Conservation (phyloP, 345 rosid species). For the Eucalyptus marginata region DNA sequence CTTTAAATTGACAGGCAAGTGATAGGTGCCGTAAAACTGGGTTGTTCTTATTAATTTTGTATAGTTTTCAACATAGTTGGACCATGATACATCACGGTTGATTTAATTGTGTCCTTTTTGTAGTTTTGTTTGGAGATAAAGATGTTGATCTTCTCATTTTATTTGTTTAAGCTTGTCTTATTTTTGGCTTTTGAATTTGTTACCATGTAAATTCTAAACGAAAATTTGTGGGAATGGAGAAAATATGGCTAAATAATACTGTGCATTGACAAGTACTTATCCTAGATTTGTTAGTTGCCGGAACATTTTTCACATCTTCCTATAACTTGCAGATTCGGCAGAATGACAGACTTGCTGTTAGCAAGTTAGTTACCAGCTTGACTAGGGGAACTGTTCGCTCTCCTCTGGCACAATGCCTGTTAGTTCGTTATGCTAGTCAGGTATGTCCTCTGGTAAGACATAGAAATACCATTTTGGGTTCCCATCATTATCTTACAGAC, state of each 20-base stretch:
- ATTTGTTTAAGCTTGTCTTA: neutral
- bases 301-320: neutral
- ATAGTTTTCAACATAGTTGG: neutral
- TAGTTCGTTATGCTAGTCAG: slow-evolving; percentile 91
- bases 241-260: neutral
- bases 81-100: neutral
- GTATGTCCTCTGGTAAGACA: slow-evolving; percentile 10
- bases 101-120: neutral
- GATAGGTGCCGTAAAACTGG: neutral
- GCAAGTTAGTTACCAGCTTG: slow-evolving; percentile 84
- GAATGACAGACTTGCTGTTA: slow-evolving; percentile 85
- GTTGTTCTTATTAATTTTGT: neutral
- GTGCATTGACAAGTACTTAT: neutral
- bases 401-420: slow-evolving; percentile 92
- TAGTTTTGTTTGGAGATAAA: neutral
- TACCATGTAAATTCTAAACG: neutral
- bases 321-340: slow-evolving; percentile 64
- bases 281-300: neutral
- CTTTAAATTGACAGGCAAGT: neutral
- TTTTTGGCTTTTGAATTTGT: neutral
- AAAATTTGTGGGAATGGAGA: neutral
- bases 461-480: neutral
- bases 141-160: neutral
- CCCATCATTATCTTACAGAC: neutral
- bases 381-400: slow-evolving; percentile 97